Conservation (phyloP, 176 grass and related monocot species). For the Canna indica region DNA sequence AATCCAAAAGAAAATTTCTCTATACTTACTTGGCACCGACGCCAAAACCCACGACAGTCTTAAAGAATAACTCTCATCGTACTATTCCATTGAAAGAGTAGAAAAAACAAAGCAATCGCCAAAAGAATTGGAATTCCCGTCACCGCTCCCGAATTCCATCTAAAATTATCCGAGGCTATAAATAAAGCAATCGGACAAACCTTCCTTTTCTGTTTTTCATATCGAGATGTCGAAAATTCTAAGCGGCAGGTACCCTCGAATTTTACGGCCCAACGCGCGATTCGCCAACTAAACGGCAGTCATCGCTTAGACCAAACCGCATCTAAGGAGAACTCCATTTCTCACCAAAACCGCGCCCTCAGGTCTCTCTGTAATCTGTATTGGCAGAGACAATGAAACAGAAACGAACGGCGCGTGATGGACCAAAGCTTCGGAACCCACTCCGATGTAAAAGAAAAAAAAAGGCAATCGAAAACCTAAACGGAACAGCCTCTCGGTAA, state of each 20-base stretch:
- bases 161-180: neutral
- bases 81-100: neutral
- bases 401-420: constrained; percentile 2
- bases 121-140: neutral
- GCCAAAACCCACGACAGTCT: too few relatives aligned
- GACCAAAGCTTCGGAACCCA: neutral
- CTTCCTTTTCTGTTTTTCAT: neutral
- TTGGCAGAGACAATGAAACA: neutral
- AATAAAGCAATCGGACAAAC: neutral
- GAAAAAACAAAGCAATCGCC: neutral
- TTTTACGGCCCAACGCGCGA: neutral
- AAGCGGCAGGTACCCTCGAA: neutral
- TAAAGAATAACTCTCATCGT: neutral
- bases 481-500: constrained; percentile 6
- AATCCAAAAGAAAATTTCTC: neutral
- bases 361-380: neutral
- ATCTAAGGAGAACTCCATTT: neutral
- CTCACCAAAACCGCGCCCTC: neutral
- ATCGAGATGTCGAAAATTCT: neutral
- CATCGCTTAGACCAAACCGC: neutral
- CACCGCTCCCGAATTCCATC: neutral
- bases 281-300: neutral
- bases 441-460: neutral
- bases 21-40: too few relatives aligned
- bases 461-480: neutral